phyloP scores from a whole-genome alignment of 805 yeast species.

The Ascoidea rubescens region DNA sequence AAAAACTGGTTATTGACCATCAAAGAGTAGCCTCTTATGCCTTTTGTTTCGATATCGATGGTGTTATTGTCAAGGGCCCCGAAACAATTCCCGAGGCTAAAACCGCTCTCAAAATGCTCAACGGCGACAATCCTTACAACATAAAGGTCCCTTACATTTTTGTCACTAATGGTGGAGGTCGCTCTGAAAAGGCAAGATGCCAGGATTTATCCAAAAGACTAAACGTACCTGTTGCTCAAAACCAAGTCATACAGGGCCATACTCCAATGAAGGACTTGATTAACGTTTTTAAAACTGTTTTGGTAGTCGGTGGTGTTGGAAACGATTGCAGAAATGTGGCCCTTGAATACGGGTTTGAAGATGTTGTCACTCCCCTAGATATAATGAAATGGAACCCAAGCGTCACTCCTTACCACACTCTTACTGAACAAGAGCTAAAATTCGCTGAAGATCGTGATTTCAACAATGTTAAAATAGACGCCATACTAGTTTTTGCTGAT shows the following conservation, averaged over 20 bases:
- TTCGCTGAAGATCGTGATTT: constrained; percentile 50
- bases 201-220: constrained; percentile 53
- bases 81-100: constrained; percentile 71
- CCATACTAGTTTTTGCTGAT: constrained; percentile 82
- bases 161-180: constrained; percentile 90
- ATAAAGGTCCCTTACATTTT: constrained; percentile 73
- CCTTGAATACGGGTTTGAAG: constrained; percentile 67
- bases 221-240: constrained; percentile 45
- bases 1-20: constrained; percentile 47
- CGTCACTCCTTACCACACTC: constrained; percentile 70
- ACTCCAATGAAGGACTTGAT: constrained; percentile 86
- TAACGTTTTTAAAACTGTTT: constrained; percentile 50
- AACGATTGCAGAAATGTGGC: constrained; percentile 78
- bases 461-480: constrained; percentile 54
- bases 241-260: constrained; percentile 85
- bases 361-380: constrained; percentile 73
- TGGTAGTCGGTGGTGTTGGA: constrained; percentile 84
- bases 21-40: constrained; percentile 70
- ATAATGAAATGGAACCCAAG: constrained; percentile 78
- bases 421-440: constrained; percentile 55
- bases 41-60: constrained; percentile 88
- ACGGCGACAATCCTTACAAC: constrained; percentile 66
- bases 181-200: constrained; percentile 63
- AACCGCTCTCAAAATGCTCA: constrained; percentile 55
- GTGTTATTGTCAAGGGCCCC: constrained; percentile 78